These are phyloP conservation scores for Glomus cerebriforme DNA, from an alignment of 192 early-diverging fungal species.

Conservation along the genomic window DNA sequence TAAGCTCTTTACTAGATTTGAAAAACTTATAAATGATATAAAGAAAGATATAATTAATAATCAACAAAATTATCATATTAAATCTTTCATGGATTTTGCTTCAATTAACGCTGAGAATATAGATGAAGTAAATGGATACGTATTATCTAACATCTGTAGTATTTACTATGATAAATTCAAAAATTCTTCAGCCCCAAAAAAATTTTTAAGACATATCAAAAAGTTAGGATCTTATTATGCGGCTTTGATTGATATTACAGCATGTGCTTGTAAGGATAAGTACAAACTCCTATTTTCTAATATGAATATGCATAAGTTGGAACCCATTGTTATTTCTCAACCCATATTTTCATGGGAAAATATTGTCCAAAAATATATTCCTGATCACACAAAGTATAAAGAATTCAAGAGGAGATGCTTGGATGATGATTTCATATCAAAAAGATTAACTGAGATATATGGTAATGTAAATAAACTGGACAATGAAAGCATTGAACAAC, in stretches of 20 bases:
- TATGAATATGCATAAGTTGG: neutral
- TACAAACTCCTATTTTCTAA: neutral
- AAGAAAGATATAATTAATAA: neutral
- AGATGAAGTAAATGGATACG: neutral
- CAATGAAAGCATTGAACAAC: neutral
- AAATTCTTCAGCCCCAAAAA: neutral
- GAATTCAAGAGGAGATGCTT: neutral
- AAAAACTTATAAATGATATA: neutral
- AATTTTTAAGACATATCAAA: neutral
- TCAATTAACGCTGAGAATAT: neutral
- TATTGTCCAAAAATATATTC: neutral
- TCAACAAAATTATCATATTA: neutral
- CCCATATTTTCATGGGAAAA: neutral
- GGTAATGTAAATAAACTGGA: neutral
- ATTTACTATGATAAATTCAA: neutral
- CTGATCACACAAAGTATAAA: neutral
- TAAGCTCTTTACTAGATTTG: neutral
- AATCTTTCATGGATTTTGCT: neutral
- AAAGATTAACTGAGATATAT: neutral
- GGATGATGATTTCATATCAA: neutral
- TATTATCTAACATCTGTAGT: neutral
- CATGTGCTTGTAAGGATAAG: neutral
- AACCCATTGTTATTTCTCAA: neutral
- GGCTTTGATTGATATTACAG: neutral
- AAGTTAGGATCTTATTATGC: neutral